Evolutionary conservation across 2,329 filamentous ascomycete species (phyloP).

Genomic region (Chaetomiaceae sp.): DNA sequence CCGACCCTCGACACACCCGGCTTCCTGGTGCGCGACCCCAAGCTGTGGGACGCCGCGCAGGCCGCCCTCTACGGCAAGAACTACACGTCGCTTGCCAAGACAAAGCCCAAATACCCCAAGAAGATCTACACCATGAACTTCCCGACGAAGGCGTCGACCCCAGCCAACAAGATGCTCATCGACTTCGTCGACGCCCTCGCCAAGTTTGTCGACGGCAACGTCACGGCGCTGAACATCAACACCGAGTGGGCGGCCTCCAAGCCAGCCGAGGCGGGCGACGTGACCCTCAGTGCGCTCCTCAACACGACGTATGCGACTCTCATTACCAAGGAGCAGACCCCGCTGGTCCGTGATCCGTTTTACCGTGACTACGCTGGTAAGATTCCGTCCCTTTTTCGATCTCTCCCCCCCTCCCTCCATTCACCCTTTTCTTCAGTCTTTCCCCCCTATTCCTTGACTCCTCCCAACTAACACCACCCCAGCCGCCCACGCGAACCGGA

Average conservation of each 20-base stretch:
- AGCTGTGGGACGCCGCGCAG: conserved; percentile 32
- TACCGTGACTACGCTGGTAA: conserved; percentile 36
- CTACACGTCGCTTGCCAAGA: conserved; percentile 29
- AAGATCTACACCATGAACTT: conserved; percentile 31
- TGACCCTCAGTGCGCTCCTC: conserved; percentile 26
- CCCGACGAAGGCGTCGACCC: conserved; percentile 15
- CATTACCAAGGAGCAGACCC: conserved; percentile 36
- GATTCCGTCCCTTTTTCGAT: not conserved
- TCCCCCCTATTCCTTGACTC: not conserved
- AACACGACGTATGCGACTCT: conserved; percentile 34
- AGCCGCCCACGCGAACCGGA: conserved; percentile 32
- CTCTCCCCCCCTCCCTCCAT: not conserved
- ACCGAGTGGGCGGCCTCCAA: conserved; percentile 27
- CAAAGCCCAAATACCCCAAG: conserved; percentile 28
- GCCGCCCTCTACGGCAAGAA: conserved; percentile 19
- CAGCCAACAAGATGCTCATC: conserved; percentile 24
- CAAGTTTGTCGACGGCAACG: conserved; percentile 25
- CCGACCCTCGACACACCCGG: conserved; percentile 41
- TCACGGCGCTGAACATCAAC: conserved; percentile 22
- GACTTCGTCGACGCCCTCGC: conserved; percentile 30
- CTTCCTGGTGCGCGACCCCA: conserved; percentile 36
- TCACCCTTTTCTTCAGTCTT: no score
- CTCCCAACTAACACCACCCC: not conserved
- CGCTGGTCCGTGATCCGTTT: conserved; percentile 36
- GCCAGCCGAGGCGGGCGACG: conserved; percentile 19